Evolutionary conservation across 116 monocot species (phyloP), one percentile per base, ranked within the genome.

Genomic region (Cymodocea nodosa): DNA sequence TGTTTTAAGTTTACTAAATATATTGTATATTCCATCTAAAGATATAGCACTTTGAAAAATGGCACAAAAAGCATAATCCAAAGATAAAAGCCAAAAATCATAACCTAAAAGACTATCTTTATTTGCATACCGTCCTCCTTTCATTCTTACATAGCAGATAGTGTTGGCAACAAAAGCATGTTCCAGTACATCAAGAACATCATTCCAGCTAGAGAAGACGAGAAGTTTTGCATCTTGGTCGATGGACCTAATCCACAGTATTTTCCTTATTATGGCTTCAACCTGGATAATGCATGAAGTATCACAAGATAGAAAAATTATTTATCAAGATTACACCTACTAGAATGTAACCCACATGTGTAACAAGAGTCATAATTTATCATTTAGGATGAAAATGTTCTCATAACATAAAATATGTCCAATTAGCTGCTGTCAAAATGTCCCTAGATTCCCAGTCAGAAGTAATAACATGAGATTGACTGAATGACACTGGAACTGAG

Each of bases 201-300:
- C 95, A 71, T 95, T 95, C 95, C 95, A 95, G 68, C 87, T 90
- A 15, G 95, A 95, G 83, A 95, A 95, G 52, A 95, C 83, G 15
- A 90, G 75, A 68, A 87, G 51, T 77, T 90, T 90, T 59, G 90
- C 87, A 65, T 81, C 79, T 77, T 74, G 70, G 71, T 95, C 67
- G 25, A 61, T 77, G 37, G 83, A 85, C 48, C 59, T 76, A 70
- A 95, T 81, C 85, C 79, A 80, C 73, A 95, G 70, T 56, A 95
- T 87, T 79, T 87, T 87, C 70, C 85, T 87, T 71, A 77, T 90
- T 48, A 95, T 67, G 24, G 95, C 87, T 87, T 95, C 95, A 69
- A 90, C 79, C 95, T 95, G 13, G 34, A 6, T 50, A 52, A 67
- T 52, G 35, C 30, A 72, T 50, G 23, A 23, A 56, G 44, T 67